A percentile compares a stretch with the other conserved stretches of the same genome.
phyloP scores from a whole-genome alignment of 2,329 filamentous ascomycete genomes.

The Knoxdaviesia capensis region DNA sequence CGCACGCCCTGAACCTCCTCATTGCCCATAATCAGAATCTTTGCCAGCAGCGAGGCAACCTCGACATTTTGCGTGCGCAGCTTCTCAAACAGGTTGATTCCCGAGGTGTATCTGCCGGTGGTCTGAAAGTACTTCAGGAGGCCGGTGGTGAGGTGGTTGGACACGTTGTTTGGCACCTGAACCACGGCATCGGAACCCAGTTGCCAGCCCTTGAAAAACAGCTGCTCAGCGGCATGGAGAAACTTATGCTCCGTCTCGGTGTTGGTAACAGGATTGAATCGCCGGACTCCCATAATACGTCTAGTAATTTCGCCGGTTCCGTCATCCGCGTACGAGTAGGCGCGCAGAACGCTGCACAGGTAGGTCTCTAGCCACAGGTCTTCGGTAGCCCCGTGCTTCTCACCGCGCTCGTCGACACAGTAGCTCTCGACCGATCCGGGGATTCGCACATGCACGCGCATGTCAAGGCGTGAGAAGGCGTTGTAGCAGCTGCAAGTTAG shows the following conservation, averaged over 20 bases:
- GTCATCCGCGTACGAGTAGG: slow-evolving; percentile 92
- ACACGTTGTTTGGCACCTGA: slow-evolving; percentile 90
- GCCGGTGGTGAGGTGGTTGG: slow-evolving; percentile 87
- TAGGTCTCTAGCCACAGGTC: slow-evolving; percentile 96
- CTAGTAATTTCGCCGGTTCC: slow-evolving; percentile 86
- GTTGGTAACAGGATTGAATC: slow-evolving; percentile 94
- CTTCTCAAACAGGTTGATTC: slow-evolving; percentile 96
- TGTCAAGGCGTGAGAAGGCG: slow-evolving; percentile 93
- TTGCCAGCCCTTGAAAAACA: slow-evolving; percentile 94
- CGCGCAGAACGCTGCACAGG: slow-evolving; percentile 78
- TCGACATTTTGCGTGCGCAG: slow-evolving; percentile 77
- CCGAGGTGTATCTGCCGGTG: slow-evolving; percentile 81
- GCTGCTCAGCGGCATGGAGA: slow-evolving; percentile 74
- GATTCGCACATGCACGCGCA: slow-evolving; percentile 96
- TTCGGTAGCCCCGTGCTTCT: slow-evolving; percentile 83
- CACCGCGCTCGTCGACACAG: slow-evolving; percentile 89
- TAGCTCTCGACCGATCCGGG: slow-evolving; percentile 93
- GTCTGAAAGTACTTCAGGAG: slow-evolving; percentile 89
- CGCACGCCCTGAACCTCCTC: slow-evolving; percentile 94
- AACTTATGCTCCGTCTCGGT: slow-evolving; percentile 98
- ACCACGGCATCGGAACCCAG: slow-evolving; percentile 92
- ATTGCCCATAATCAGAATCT: slow-evolving; percentile 82
- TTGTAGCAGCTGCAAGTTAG: slow-evolving; percentile 57
- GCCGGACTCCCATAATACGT: slow-evolving; percentile 88
- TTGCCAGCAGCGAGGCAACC: slow-evolving; percentile 79